Conservation (phyloP, 139 green algal genomes). For the Haematococcus sp. region DNA sequence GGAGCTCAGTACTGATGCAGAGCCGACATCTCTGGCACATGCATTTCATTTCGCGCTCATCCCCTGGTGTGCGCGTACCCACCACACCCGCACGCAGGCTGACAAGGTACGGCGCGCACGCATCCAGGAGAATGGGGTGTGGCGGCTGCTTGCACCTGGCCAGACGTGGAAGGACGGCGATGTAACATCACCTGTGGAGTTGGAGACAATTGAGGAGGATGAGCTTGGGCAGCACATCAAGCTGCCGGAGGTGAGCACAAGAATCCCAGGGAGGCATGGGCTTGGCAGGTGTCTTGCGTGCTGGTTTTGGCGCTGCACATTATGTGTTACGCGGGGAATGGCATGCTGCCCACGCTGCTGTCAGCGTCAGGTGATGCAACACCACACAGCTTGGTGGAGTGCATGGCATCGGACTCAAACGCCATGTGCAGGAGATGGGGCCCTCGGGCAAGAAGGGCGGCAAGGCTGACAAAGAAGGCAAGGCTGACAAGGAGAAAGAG, state of each 20-base stretch:
- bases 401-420: too few relatives aligned
- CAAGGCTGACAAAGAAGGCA: slow-evolving; percentile 4
- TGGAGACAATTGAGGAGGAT: slow-evolving; percentile 35
- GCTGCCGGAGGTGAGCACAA: neutral
- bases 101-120: slow-evolving; percentile 34
- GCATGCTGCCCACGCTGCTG: too few relatives aligned
- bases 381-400: too few relatives aligned
- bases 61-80: too few relatives aligned
- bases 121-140: slow-evolving; percentile 31
- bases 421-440: neutral
- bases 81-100: slow-evolving; percentile 10
- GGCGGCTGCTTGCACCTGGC: slow-evolving; percentile 23
- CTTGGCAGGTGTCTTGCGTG: too few relatives aligned
- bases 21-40: too few relatives aligned
- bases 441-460: neutral
- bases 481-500: slow-evolving; percentile 1
- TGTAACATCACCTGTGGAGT: slow-evolving; percentile 33
- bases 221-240: slow-evolving; percentile 10
- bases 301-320: too few relatives aligned
- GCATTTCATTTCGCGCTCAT: neutral
- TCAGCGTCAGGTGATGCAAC: too few relatives aligned
- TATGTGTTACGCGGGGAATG: too few relatives aligned
- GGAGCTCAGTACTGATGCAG: too few relatives aligned
- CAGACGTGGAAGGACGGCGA: slow-evolving; percentile 36
- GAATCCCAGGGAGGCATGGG: neutral